Base-by-base conservation (phyloP, 495 filamentous ascomycete species). In the Aspergillus egyptiacus region DNA sequence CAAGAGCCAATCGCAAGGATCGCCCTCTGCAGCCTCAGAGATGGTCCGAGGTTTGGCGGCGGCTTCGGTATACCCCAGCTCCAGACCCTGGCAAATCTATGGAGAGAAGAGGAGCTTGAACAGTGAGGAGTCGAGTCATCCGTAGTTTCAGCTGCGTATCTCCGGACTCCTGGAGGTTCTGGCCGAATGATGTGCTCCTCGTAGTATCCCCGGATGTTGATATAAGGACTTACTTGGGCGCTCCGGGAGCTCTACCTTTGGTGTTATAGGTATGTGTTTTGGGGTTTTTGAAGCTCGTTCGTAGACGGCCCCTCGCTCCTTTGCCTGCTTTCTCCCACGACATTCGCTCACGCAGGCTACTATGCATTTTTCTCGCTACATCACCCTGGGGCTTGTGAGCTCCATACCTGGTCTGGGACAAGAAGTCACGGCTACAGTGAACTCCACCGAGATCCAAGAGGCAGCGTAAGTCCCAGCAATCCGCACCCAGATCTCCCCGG, bases 401-500 rank as follows among this genome's bases (percentile, higher is more conserved):
- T 35, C 36, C 15, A 30, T 42, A 13, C 17, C 37, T 13, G 19
- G 13, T 17, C 47, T 50, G 10, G 46, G 35, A 15, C 20, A 6
- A 5, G 47, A 50, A 15, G 47, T 50, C n/a, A 42, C 47, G 5
- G 47, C 37, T 23, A 50, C 37, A 14, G 35, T 49, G 7, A 44
- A 53, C 14, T 42, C 40, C 9, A 37, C 45, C 8, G 15, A 43
- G 41, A 52, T 43, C 17, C 41, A 52, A 46, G 32, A 42, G 2
- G 39, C 39, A 17, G 39, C 39, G 39, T 42, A 30, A 42, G 24
- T 30, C n/a, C n/a, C n/a, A n/a, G n/a, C n/a, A n/a, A n/a, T n/a
- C n/a, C n/a, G n/a, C n/a, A n/a, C n/a, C n/a, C n/a, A n/a, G n/a
- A n/a, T n/a, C n/a, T n/a, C n/a, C n/a, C n/a, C n/a, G n/a, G n/a